Base-by-base conservation (phyloP, 306 rosid genomes). In the Begonia peltatifolia region DNA sequence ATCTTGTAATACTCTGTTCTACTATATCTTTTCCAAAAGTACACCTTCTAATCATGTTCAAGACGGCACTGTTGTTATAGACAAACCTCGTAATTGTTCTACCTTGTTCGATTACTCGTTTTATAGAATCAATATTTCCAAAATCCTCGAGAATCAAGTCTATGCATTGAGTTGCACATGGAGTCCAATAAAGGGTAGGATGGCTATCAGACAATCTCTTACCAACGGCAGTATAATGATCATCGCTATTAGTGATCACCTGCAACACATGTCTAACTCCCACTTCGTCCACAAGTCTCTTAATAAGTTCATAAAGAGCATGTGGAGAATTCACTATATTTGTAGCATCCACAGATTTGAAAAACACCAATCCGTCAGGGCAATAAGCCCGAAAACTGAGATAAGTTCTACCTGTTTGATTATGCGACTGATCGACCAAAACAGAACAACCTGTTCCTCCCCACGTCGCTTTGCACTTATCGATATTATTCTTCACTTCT, bases 191-290 rank as follows among this genome's bases (percentile, higher is more conserved):
- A 54, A 89, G 79, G 67, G 65, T 72, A 41, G 95, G 86, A 76
- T 71, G 80, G 54, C 76, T 66, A 41, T 84, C 95, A 6, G 76
- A 65, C 72, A 89, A 60, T 74, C 62, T 73, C 56, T 66, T 72
- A 63, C 97, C 93, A 9, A 80, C 84, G 75, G 51, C 58, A 54
- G 66, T 69, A 72, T 66, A 89, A 55, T 69, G 78, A 61, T 84
- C 93, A 50, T 77, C 80, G 36, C 73, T 70, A 4, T 77, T 49
- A 9, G 83, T 75, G 52, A 89, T 78, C 75, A 89, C 93, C 63
- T 89, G 97, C 73, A 89, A 59, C 55, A 89, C 97, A 60, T 89
- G 74, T 50, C 56, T 75, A 11, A 59, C 84, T 53, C 95, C 97
- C 56, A 89, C 76, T 66, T 88, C 84, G 64, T 84, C 95, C 58